A percentile compares a stretch with the other conserved stretches of the same genome.
Conservation (phyloP, 768 basidiomycete species). For the Multifurca ochricompacta region DNA sequence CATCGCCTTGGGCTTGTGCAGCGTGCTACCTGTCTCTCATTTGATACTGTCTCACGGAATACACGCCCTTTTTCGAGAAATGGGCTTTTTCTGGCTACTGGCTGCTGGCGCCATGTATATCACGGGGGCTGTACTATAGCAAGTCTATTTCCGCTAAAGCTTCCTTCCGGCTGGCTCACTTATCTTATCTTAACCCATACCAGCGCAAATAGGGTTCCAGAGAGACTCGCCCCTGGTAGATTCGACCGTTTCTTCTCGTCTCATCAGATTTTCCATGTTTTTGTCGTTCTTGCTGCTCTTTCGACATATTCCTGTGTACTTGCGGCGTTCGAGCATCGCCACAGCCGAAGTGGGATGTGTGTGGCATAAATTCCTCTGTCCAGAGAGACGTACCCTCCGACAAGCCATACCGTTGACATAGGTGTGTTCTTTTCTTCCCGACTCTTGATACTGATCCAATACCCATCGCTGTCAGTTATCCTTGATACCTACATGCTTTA, state of each 20-base stretch:
- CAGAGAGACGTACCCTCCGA: not conserved
- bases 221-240: conserved; percentile 61
- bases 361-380: not conserved
- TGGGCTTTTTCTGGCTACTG: conserved; percentile 67
- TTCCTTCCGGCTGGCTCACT: conserved; percentile 17
- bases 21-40: conserved; percentile 62
- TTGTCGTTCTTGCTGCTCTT: conserved; percentile 65
- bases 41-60: conserved; percentile 52
- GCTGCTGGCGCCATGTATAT: conserved; percentile 71
- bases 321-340: conserved; percentile 52
- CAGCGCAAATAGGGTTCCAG: conserved; percentile 81
- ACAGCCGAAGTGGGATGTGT: conserved; percentile 25
- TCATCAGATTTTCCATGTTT: conserved; percentile 86
- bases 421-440: not conserved
- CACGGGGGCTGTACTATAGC: conserved; percentile 75
- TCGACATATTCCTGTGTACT: conserved; percentile 55
- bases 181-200: conserved; percentile 16
- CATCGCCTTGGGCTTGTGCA: conserved; percentile 66
- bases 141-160: conserved; percentile 33
- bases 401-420: not conserved
- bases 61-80: conserved; percentile 43
- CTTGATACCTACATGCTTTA: not conserved
- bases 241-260: conserved; percentile 77
- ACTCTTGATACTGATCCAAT: not conserved
- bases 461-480: not conserved